Evolutionary conservation across 208 protist species (phyloP), one percentile per base, ranked within the genome.

Genomic region (Acanthamoeba culbertsoni): DNA sequence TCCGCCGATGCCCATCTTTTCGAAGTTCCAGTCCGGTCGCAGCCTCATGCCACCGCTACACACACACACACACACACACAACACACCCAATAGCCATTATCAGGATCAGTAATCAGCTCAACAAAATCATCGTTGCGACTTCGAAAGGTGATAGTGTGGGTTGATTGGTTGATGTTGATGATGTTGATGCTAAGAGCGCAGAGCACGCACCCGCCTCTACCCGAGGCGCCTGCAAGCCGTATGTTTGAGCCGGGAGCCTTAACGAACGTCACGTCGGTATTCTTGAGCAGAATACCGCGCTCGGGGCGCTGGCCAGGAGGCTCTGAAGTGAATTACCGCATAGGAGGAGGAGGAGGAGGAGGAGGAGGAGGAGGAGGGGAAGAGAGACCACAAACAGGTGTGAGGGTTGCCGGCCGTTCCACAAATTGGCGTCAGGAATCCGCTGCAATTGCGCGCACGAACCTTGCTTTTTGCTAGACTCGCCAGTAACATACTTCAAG

Each of bases 1-100:
- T 63, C 99, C 99, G 93, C 98, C 98, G 93, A 99, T 99, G 82
- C 98, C 98, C 68, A 99, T 96, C 28, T 94, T 10, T 79, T 96
- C 94, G 93, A 96, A 96, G 86, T 96, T 95, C 93, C 93, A 96
- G 95, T 92, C 23, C 71, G 88, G 31, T 20, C 37, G 86, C 20
- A 92, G 63, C 12, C n/a, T 63, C 48, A 43, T 51, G 14, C 71
- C 43, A 26, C 71, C 35, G 6, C 43, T 43, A 28, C 31, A 77
- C 10, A 77, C n/a, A 48, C n/a, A 55, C 14, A 48, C n/a, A n/a
- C n/a, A n/a, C n/a, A n/a, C n/a, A n/a, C n/a, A n/a, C n/a, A n/a
- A n/a, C n/a, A n/a, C n/a, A n/a, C n/a, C n/a, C n/a, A n/a, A n/a
- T n/a, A n/a, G n/a, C n/a, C n/a, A n/a, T n/a, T n/a, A n/a, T n/a